Base-by-base conservation (phyloP, 495 filamentous ascomycete species). In the Amniculicola lignicola region DNA sequence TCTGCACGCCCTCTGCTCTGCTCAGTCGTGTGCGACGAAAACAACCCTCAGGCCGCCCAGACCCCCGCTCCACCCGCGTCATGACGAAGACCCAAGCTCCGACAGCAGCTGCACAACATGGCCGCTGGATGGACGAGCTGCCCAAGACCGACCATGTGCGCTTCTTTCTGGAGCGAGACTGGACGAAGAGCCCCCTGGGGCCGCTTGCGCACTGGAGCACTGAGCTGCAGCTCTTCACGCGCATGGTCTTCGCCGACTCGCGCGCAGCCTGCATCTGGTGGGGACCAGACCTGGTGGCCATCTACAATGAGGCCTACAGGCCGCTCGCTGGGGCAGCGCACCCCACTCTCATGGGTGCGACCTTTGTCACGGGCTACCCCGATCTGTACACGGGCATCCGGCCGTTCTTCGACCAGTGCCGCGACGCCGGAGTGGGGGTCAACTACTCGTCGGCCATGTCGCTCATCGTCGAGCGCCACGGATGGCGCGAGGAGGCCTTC, bases 171-270 rank as follows among this genome's bases (percentile, higher is more conserved):
- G 21, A 15, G 6, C 48, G 41, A 7, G 54, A 62, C 43, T 62
- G 59, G 59, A 31, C 54, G 27, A 16, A 22, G 12, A 58, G 33
- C 43, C n/a, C 18, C 36, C 35, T 62, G 28, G 59, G 59, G 14
- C 59, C 54, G 2, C 24, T 57, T n/a, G 29, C 16, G 28, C 12
- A 24, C 7, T 62, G 59, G 59, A 33, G 23, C 33, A 16, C 38
- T 3, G 48, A 37, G 2, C 48, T 62, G 38, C 52, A 43, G 31
- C 38, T 51, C 27, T 46, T 58, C 18, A 41, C 36, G 15, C 44
- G 53, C 43, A 55, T 62, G 54, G 11, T 62, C 35, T 41, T 62
- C 28, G 44, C 60, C 14, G 61, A 68, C 48, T 57, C 49, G 28
- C 54, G 63, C 14, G 40, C 59, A 4, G 57, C 58, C 10, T 31